Base-by-base conservation (phyloP, 2,329 filamentous ascomycete genomes). In the Fusarium ambrosium region DNA sequence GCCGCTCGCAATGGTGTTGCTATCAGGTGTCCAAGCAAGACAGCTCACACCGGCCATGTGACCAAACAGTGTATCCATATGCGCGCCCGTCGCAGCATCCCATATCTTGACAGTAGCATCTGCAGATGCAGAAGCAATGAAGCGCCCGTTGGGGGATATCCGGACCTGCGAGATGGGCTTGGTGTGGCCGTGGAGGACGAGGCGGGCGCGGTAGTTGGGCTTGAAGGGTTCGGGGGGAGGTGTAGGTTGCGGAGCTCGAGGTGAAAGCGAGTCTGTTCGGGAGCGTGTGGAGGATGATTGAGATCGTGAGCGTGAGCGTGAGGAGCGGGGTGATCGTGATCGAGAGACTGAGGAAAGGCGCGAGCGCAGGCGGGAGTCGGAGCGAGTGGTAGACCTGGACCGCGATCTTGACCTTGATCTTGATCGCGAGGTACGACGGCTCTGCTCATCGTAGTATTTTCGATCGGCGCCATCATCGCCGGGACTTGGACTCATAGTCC, bases 21-120 rank as follows among this genome's bases (percentile, higher is more conserved):
- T 95, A 82, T 98, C 95, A 0, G 96, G 95, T 69, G 93, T 93
- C 97, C 97, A 99, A n/a, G 95, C 92, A 58, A 99, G 89, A 43
- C 95, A 96, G 36, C 94, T 97, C 20, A 99, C 91, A 70, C 97
- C 97, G 1, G 96, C 95, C 81, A 98, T 90, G 84, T 99, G 97
- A 8, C 95, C 97, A 79, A 98, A 94, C 27, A 99, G 90, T 0
- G 95, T 98, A 79, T 98, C 94, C 81, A 96, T 91, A 71, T 97
- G 92, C 66, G 88, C 89, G 58, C 95, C 96, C 0, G 93, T 95
- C 1, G 84, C 82, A 1, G 94, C 92, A 80, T 95, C 91, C 95
- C 97, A 99, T 69, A 98, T 92, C 83, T 97, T 97, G 80, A 98
- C 90, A 9, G 95, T 97, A 64, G 91, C 93, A 84, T 99, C 97